Evolutionary conservation across 768 basidiomycete species (phyloP), one percentile per base, ranked within the genome.

Genomic region (Ephemerocybe angulata): DNA sequence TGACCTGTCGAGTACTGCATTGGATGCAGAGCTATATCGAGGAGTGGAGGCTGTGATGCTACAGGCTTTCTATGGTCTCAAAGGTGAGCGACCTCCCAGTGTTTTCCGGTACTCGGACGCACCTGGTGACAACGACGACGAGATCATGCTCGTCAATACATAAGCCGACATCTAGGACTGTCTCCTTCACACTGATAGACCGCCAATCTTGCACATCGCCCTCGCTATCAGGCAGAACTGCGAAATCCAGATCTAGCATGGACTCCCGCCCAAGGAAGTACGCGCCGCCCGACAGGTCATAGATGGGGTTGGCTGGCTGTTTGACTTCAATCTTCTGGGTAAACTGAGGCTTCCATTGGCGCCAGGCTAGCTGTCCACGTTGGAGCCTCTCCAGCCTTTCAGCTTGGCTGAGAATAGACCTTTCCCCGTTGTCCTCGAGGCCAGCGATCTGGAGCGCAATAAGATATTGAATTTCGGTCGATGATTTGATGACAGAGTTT

Each of bases 101-200:
- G 17, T 8, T 35, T 17, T 17, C 33, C 33, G 46, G 27, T 55
- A 21, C 17, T 41, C 35, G 4, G n/a, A 70, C 72, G 21, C 57
- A 75, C 76, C 66, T 69, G 15, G 74, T 74, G 40, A 78, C 61
- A 40, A 77, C 56, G 3, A 67, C 76, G 25, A 78, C 64, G 29
- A 80, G 62, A 59, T 80, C 76, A 50, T 80, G 76, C 56, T 78
- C 76, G 22, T 73, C 67, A 2, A 77, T 57, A 25, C 70, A 69
- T 17, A 78, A 57, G 4, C 75, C 76, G 58, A 80, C 70, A 58
- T 80, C 77, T 25, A 80, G 65, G 50, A 77, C 67, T 13, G 57
- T 60, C 3, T 65, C 57, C 17, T 64, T 62, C 25, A 70, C 56
- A 17, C 61, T 47, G n/a, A 76, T 63, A 27, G 41, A 55, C 29